Percentiles rank a stretch among this genome's conserved stretches.
Conservation (phyloP, 1,139 yeast genomes). For the Debaryomyces sp. region DNA sequence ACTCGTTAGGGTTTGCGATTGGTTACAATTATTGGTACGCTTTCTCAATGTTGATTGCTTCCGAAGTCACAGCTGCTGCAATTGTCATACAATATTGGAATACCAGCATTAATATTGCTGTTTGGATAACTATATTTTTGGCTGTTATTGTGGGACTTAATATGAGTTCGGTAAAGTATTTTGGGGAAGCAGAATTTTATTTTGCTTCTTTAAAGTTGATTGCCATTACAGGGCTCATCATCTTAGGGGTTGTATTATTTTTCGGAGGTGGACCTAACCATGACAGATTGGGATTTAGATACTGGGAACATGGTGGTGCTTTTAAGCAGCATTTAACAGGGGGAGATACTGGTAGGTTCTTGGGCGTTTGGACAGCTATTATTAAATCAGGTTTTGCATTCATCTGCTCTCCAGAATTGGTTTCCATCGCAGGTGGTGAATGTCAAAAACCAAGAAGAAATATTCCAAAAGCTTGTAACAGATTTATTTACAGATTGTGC, state of each 20-base stretch:
- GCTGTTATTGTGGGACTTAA: constrained; percentile 41
- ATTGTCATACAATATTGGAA: constrained; percentile 61
- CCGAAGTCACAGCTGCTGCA: constrained; percentile 58
- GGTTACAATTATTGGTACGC: constrained; percentile 56
- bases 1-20: constrained; percentile 48
- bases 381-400: constrained; percentile 45
- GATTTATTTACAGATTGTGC: constrained; percentile 51
- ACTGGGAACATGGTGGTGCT: constrained; percentile 65
- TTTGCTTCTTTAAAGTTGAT: constrained; percentile 58
- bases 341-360: constrained; percentile 62
- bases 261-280: constrained; percentile 58
- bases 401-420: constrained; percentile 44
- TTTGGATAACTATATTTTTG: constrained; percentile 56
- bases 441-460: constrained; percentile 47
- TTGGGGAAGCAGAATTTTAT: constrained; percentile 71
- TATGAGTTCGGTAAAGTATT: constrained; percentile 49
- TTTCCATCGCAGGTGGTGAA: constrained; percentile 45
- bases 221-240: constrained; percentile 40
- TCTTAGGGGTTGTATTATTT: constrained; percentile 45
- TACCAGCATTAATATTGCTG: constrained; percentile 49
- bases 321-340: constrained; percentile 46
- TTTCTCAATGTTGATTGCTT: constrained; percentile 49
- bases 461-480: constrained; percentile 48
- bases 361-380: constrained; percentile 43
- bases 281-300: constrained; percentile 62